Percentiles rank a stretch among this genome's conserved stretches.
Conservation (phyloP, 352 stramenopile species). For the Phytophthora kernoviae region DNA sequence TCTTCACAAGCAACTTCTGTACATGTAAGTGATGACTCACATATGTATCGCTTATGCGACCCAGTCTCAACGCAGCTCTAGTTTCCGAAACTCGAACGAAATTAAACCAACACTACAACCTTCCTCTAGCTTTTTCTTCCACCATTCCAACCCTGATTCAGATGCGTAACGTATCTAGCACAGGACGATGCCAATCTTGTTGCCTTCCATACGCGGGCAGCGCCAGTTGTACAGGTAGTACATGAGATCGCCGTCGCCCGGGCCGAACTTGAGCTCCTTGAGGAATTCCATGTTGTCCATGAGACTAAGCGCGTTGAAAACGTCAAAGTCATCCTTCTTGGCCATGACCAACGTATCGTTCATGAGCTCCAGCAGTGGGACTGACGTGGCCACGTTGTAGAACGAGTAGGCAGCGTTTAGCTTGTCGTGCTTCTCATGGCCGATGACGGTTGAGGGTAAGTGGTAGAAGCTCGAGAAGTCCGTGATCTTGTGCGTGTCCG, state of each 20-base stretch:
- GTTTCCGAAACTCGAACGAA: too few species aligned
- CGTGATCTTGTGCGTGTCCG: conserved; percentile 83
- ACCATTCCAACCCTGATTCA: not conserved
- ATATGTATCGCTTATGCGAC: too few species aligned
- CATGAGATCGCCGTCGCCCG: conserved; percentile 64
- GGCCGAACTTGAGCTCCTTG: conserved; percentile 62
- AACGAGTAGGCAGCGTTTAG: conserved; percentile 99
- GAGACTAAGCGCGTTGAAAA: conserved; percentile 74
- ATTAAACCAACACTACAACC: not conserved
- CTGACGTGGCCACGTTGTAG: conserved; percentile 93
- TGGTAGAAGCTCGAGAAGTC: conserved; percentile 99
- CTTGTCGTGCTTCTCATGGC: conserved; percentile 94
- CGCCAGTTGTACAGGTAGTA: conserved; percentile 87
- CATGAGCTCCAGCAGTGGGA: conserved; percentile 55
- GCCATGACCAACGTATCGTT: conserved; percentile 64
- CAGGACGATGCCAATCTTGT: conserved; percentile 62
- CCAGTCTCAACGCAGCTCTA: too few species aligned
- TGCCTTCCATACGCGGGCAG: conserved; percentile 57
- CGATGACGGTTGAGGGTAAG: conserved; percentile 96
- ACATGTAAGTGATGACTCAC: too few species aligned
- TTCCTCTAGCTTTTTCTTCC: too few species aligned
- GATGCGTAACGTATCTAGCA: conserved; percentile 31
- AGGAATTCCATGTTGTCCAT: conserved; percentile 78
- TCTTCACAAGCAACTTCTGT: too few species aligned
- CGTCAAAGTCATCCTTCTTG: conserved; percentile 64